These are phyloP conservation scores for Clathrus columnatus DNA, from an alignment of 768 basidiomycete species.

Conservation along the genomic window DNA sequence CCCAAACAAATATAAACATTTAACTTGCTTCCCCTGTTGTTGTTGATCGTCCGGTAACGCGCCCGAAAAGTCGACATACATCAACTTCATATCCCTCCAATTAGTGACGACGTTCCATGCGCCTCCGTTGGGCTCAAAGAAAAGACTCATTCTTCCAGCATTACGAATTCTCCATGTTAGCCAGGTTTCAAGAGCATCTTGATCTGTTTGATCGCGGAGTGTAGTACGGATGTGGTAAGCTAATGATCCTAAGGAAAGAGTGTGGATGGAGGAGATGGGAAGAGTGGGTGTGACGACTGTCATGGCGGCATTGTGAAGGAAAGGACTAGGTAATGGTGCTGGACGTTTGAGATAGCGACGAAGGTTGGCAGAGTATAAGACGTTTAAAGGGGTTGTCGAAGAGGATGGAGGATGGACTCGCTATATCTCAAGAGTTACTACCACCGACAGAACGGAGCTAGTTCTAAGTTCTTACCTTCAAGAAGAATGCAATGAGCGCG, in stretches of 20 bases:
- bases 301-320: slow-evolving; percentile 7
- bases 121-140: slow-evolving; percentile 13
- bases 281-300: slow-evolving; percentile 7
- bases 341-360: slow-evolving; percentile 5
- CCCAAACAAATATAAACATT: slow-evolving; percentile 8
- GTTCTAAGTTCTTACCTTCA: slow-evolving; percentile 11
- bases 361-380: slow-evolving; percentile 10
- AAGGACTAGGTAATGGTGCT: not conserved
- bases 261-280: not conserved
- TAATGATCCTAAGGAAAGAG: slow-evolving; percentile 6
- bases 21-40: not conserved
- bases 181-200: slow-evolving; percentile 3
- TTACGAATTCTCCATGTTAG: slow-evolving; percentile 8
- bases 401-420: slow-evolving; percentile 3
- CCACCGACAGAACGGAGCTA: too few relatives aligned
- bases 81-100: slow-evolving; percentile 14
- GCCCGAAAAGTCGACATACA: slow-evolving; percentile 12
- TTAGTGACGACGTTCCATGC: slow-evolving; percentile 12
- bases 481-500: slow-evolving; percentile 9
- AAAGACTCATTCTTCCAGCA: slow-evolving; percentile 6
- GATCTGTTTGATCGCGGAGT: not conserved
- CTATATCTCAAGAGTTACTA: not conserved
- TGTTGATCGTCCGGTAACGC: slow-evolving; percentile 10
- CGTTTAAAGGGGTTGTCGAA: slow-evolving; percentile 6
- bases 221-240: slow-evolving; percentile 8